Evolutionary conservation across 768 basidiomycete genomes (phyloP).

Genomic region (Suillus weaverae): DNA sequence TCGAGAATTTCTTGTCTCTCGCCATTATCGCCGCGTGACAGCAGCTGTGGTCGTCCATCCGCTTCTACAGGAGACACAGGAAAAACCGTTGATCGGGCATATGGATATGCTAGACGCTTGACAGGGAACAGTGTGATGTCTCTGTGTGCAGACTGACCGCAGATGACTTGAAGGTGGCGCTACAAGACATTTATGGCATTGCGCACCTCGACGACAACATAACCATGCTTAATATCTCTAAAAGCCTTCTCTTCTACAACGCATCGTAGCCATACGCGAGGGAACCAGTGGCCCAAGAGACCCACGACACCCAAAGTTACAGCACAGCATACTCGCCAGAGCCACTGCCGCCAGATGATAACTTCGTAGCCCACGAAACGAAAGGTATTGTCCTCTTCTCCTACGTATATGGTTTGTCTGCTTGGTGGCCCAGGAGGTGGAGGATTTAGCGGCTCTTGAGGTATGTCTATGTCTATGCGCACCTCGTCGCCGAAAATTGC

Average conservation of each 20-base stretch:
- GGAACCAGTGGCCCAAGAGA: conserved; percentile 92
- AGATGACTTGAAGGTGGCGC: not conserved
- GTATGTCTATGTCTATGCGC: conserved; percentile 76
- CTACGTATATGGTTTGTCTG: conserved; percentile 80
- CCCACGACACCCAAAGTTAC: conserved; percentile 70
- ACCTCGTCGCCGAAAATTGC: conserved; percentile 83
- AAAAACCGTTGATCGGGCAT: conserved; percentile 81
- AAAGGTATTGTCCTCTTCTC: conserved; percentile 88
- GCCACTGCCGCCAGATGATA: conserved; percentile 54
- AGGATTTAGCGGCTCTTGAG: conserved; percentile 60
- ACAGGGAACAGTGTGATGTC: conserved; percentile 79
- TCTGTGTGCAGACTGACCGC: conserved; percentile 72
- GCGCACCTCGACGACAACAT: conserved; percentile 89
- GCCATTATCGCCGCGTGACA: conserved; percentile 32
- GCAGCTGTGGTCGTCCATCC: conserved; percentile 25
- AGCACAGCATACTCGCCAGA: conserved; percentile 74
- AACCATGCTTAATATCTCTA: conserved; percentile 62
- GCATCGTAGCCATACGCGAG: conserved; percentile 86
- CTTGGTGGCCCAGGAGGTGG: conserved; percentile 82
- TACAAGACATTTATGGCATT: conserved; percentile 1
- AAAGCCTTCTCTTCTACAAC: conserved; percentile 85
- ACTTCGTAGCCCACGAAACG: conserved; percentile 86
- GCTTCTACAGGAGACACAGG: conserved; percentile 37
- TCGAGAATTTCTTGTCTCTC: conserved; percentile 41
- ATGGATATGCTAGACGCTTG: conserved; percentile 67